These are phyloP conservation scores for Liriodendron chinense DNA, from an alignment of 164 flowering plant genomes.

Conservation along the genomic window DNA sequence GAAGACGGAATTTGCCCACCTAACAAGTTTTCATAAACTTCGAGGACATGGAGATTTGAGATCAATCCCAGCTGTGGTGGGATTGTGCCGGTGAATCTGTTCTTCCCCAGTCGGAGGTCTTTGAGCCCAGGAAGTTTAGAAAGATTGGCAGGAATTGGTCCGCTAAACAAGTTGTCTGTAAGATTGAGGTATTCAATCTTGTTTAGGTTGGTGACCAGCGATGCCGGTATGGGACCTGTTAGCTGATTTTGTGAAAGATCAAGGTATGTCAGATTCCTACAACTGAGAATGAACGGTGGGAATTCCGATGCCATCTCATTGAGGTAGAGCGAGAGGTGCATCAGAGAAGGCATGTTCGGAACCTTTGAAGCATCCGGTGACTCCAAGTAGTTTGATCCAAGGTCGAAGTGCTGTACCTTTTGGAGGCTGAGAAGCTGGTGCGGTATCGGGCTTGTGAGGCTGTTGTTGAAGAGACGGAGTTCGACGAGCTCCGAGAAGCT, in stretches of 20 bases:
- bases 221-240: too few species aligned
- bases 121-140: conserved; percentile 22
- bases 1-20: conserved; percentile 39
- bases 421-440: conserved; percentile 36
- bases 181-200: too few species aligned
- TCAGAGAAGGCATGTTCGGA: conserved; percentile 29
- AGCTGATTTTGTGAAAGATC: too few species aligned
- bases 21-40: conserved; percentile 27
- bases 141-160: conserved; percentile 32
- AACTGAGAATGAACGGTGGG: conserved; percentile 34
- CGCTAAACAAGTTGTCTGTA: conserved; percentile 25
- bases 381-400: conserved; percentile 31
- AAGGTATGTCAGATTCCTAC: conserved; percentile 29
- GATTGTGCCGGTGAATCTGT: conserved; percentile 23
- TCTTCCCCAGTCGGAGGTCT: conserved; percentile 20
- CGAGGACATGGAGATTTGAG: conserved; percentile 24
- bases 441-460: conserved; percentile 36
- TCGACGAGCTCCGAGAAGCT: conserved; percentile 19
- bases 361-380: conserved; percentile 25
- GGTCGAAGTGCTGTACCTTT: conserved; percentile 28
- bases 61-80: conserved; percentile 32
- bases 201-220: too few species aligned
- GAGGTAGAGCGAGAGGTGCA: conserved; percentile 22
- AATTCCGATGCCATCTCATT: conserved; percentile 25
- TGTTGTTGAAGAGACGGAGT: conserved; percentile 29